Evolutionary conservation across 148 eudicot species (phyloP).

Genomic region (Dysphania ambrosioides): DNA sequence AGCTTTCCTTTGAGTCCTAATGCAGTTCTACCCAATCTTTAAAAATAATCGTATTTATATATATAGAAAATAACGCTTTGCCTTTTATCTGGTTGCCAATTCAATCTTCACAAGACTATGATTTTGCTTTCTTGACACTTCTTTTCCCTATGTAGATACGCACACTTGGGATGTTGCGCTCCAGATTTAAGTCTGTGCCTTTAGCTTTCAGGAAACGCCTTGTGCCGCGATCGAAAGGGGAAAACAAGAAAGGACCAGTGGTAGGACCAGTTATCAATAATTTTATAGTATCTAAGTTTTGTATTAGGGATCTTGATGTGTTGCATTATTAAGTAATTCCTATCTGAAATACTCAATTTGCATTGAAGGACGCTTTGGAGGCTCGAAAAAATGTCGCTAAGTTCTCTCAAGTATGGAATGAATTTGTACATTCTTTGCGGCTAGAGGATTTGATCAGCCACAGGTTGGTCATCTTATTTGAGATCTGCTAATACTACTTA

Average conservation of each 20-base stretch:
- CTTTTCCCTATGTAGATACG: slow-evolving; percentile 52
- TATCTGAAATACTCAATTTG: slow-evolving; percentile 13
- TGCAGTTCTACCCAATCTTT: neutral
- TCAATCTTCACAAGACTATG: neutral
- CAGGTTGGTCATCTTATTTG: slow-evolving; percentile 42
- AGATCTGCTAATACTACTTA: neutral
- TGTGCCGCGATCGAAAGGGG: slow-evolving; percentile 58
- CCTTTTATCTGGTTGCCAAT: neutral
- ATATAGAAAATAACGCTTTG: slow-evolving; percentile 3
- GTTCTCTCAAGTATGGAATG: slow-evolving; percentile 99
- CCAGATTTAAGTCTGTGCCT: slow-evolving; percentile 93
- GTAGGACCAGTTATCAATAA: slow-evolving; percentile 34
- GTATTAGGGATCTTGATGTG: slow-evolving; percentile 4
- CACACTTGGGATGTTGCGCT: slow-evolving; percentile 95
- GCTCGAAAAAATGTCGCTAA: slow-evolving; percentile 68
- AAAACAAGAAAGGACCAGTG: slow-evolving; percentile 36
- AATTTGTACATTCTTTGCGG: slow-evolving; percentile 80
- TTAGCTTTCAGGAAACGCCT: slow-evolving; percentile 77
- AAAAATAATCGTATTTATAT: neutral
- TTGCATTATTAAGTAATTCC: neutral
- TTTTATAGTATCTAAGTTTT: slow-evolving; percentile 16
- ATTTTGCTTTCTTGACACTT: slow-evolving; percentile 11
- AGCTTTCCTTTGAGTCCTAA: slow-evolving; percentile 7
- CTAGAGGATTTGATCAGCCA: slow-evolving; percentile 86
- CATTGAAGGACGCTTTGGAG: slow-evolving; percentile 43